Conservation (phyloP, 2,329 filamentous ascomycete species). For the Penicillium sp. region DNA sequence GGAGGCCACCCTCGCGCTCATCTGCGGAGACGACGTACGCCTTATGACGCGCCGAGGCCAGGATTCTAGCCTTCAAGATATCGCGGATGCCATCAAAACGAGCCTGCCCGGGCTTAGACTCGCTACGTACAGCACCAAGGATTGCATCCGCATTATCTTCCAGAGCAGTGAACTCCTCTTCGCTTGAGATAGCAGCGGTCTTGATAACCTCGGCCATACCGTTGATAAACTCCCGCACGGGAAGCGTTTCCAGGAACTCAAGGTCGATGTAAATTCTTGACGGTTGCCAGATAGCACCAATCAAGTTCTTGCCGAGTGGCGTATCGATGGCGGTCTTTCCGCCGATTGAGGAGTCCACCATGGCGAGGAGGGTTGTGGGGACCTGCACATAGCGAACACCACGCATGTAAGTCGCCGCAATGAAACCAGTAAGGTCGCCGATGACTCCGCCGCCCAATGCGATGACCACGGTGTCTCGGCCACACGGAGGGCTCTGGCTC, state of each 20-base stretch:
- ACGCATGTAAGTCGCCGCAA: conserved; percentile 97
- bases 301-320: conserved; percentile 89
- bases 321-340: conserved; percentile 98
- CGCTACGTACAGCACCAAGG: conserved; percentile 66
- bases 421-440: conserved; percentile 95
- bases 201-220: conserved; percentile 98
- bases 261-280: conserved; percentile 92
- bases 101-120: conserved; percentile 53
- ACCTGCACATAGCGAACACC: conserved; percentile 95
- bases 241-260: conserved; percentile 83
- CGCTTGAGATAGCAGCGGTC: conserved; percentile 95
- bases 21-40: conserved; percentile 91
- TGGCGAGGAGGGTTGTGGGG: conserved; percentile 87
- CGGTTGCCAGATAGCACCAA: conserved; percentile 96
- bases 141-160: conserved; percentile 79
- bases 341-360: conserved; percentile 98
- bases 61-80: conserved; percentile 73
- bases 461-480: conserved; percentile 89
- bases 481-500: conserved; percentile 74
- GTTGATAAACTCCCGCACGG: conserved; percentile 91
- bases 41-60: conserved; percentile 90
- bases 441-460: conserved; percentile 95
- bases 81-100: conserved; percentile 69
- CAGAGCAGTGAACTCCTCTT: conserved; percentile 76
- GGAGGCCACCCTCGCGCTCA: conserved; percentile 87